phyloP scores from a whole-genome alignment of 2,329 filamentous ascomycete genomes.

The Fusarium tuaranense region DNA sequence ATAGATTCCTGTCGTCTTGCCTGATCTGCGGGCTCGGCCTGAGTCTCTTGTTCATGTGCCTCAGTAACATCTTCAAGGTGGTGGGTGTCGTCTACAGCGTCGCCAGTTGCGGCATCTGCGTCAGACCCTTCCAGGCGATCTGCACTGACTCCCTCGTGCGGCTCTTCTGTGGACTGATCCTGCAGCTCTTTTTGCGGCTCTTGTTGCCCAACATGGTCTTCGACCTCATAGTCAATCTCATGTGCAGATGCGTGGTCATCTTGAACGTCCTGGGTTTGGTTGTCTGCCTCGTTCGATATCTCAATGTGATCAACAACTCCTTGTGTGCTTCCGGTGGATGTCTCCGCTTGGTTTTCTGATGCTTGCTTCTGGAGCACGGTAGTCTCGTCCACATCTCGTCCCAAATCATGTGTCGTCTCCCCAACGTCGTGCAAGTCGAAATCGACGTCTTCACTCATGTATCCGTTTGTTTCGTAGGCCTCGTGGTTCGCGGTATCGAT shows the following conservation, averaged over 20 bases:
- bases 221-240: slow-evolving; percentile 48
- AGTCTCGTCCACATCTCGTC: slow-evolving; percentile 15
- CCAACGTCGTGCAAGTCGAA: slow-evolving; percentile 26
- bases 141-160: slow-evolving; percentile 5
- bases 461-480: slow-evolving; percentile 35
- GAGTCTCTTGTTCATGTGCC: not conserved
- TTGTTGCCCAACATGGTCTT: slow-evolving; percentile 36
- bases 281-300: slow-evolving; percentile 11
- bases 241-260: slow-evolving; percentile 34
- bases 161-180: not conserved
- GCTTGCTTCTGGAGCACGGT: slow-evolving; percentile 20
- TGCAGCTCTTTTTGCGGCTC: not conserved
- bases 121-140: slow-evolving; percentile 5
- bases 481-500: slow-evolving; percentile 33
- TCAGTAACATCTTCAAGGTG: slow-evolving; percentile 2
- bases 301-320: slow-evolving; percentile 10
- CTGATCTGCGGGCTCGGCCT: not conserved
- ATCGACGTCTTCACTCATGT: slow-evolving; percentile 39
- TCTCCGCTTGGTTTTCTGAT: slow-evolving; percentile 13
- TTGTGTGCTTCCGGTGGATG: slow-evolving; percentile 6
- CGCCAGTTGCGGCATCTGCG: not conserved
- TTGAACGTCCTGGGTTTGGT: slow-evolving; percentile 8
- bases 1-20: slow-evolving; percentile 29
- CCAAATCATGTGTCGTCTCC: slow-evolving; percentile 14
- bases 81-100: not conserved